Base-by-base conservation (phyloP, 2,329 filamentous ascomycete species). In the Verticillium zaregamsianum region DNA sequence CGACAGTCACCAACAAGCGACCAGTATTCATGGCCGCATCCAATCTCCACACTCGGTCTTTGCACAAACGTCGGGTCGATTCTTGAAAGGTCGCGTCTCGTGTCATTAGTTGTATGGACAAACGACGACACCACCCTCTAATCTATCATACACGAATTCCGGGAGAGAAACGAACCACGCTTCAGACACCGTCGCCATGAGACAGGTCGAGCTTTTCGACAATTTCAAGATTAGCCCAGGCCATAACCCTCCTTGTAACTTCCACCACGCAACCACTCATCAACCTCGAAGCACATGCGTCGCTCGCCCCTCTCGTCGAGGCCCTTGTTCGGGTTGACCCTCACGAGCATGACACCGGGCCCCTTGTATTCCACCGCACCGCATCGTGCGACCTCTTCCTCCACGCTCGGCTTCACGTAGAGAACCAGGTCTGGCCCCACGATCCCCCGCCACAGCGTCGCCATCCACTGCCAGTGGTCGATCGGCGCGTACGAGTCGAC, bases 391-490 rank as follows among this genome's bases (percentile, higher is more conserved):
- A 74, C 70, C 60, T 77, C 76, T 15, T 76, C 74, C 45, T 75
- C 73, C 7, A 68, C 39, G 55, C 69, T 68, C 40, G 72, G 68
- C 68, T 80, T 82, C 20, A 90, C 83, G 69, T 90, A 92, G 32
- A 95, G 80, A 1, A 90, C 90, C 55, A 94, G 77, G 73, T 98
- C 94, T 0, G 94, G 87, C 0, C 90, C 92, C 1, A 93, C 83
- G 60, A 91, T 90, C 11, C 92, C 92, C 11, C 93, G 88, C 94
- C 94, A 98, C 25, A 97, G 84, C 54, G 91, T 94, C 39, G 94
- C 94, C 81, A 95, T 92, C 94, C 94, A 98, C 74, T 96, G 91
- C 93, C 94, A 98, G 77, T 98, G 94, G 69, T 96, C 93, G n/a
- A 90, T 83, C 0, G 91, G 88, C 17, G 87, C 85, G 73, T 96